Evolutionary conservation across 495 filamentous ascomycete species (phyloP), one percentile per base, ranked within the genome.

Genomic region (Pseudoneurospora amorphoporcata): DNA sequence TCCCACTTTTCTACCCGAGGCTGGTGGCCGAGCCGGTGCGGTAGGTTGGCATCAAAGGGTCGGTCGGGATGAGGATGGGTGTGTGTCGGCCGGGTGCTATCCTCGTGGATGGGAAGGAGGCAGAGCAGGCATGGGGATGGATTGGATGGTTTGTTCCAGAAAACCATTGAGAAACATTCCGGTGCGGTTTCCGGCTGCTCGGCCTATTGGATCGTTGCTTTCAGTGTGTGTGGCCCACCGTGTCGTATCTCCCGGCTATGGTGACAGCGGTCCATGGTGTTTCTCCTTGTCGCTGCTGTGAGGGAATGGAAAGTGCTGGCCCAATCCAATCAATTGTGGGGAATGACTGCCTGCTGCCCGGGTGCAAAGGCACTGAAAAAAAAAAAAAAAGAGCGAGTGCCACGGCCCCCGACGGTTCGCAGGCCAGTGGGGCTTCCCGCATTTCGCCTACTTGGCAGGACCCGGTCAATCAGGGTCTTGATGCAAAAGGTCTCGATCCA

Each of bases 401-500:
- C 19, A 47, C 43, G 43, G 43, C 45, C 45, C 45, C 42, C 45
- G 19, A 29, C 9, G 45, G 45, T 53, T 53, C 19, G 19, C 45
- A 9, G n/a, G 23, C 71, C 32, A 68, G 77, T 75, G 77, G 76
- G 68, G 38, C 71, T 29, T 74, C 74, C 74, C 72, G 76, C 73
- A 69, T 43, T 35, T 74, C 38, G 69, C 70, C 41, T 70, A 53
- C 45, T 45, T 45, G 42, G 42, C 42, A 17, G 45, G 53, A 61
- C 12, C 47, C 23, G 53, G 53, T 32, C 53, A 61, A 14, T 61
- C 53, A 61, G 53, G 53, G 53, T 61, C 53, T 61, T 8, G 53
- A 61, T 61, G 53, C 23, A 61, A 61, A 39, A 40, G 39, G 72
- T 70, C 70, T 76, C 77, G 77, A 79, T 79, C 76, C 71, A 40